A percentile compares a stretch with the other conserved stretches of the same genome.
Conservation (phyloP, 1,139 yeast species). For the Geotrichum phurueaensis region DNA sequence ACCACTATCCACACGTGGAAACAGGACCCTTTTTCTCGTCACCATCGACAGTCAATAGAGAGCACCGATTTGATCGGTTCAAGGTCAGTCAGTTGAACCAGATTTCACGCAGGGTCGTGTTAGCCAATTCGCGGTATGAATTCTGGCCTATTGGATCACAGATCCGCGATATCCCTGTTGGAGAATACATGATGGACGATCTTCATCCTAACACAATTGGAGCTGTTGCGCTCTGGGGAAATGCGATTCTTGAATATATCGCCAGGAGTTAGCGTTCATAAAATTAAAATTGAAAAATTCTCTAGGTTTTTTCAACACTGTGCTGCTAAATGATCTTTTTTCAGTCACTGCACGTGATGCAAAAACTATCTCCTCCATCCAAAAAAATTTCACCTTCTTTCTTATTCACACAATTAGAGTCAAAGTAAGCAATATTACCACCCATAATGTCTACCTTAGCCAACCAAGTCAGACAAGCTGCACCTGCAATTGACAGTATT, state of each 20-base stretch:
- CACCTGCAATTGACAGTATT: conserved; percentile 79
- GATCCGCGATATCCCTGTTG: conserved; percentile 18
- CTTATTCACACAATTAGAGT: not conserved
- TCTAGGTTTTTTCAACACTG: not conserved
- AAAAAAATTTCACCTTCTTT: not conserved
- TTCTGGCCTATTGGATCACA: conserved; percentile 21
- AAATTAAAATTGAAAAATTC: too few relatives aligned
- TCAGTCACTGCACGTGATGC: conserved; percentile 8
- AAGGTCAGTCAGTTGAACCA: conserved; percentile 20
- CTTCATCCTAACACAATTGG: conserved; percentile 18
- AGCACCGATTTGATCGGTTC: conserved; percentile 15
- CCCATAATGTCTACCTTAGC: conserved; percentile 18
- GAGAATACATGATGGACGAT: conserved; percentile 20
- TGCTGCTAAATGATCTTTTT: not conserved
- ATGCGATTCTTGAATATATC: conserved; percentile 18
- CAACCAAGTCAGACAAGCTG: conserved; percentile 71
- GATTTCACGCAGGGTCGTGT: conserved; percentile 12
- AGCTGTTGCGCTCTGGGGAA: conserved; percentile 20
- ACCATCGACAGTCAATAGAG: conserved; percentile 10
- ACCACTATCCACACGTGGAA: conserved; percentile 17
- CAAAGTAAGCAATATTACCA: not conserved
- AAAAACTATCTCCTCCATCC: not conserved
- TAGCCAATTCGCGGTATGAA: not conserved
- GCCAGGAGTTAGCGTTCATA: conserved; percentile 6
- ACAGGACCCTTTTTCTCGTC: conserved; percentile 18